A percentile compares a stretch with the other conserved stretches of the same genome.
Evolutionary conservation across 2,329 filamentous ascomycete species (phyloP).

Genomic region (Stemphylium lycopersici): DNA sequence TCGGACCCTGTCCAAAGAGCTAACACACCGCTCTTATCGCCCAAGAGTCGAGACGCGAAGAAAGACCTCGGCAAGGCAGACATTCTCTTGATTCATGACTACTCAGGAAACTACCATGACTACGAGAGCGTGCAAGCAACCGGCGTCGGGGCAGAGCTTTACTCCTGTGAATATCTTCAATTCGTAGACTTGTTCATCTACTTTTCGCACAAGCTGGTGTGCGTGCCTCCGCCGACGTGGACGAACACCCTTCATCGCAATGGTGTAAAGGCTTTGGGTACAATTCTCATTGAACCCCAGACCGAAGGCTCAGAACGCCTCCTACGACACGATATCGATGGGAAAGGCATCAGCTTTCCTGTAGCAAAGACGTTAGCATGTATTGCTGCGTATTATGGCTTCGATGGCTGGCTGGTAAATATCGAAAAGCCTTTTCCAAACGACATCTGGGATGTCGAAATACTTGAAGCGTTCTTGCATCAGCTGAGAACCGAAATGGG

Average conservation of each 20-base stretch:
- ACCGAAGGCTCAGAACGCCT: slow-evolving; percentile 42
- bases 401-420: slow-evolving; percentile 57
- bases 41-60: slow-evolving; percentile 6
- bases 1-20: slow-evolving; percentile 47
- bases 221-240: slow-evolving; percentile 54
- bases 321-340: slow-evolving; percentile 20
- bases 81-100: slow-evolving; percentile 49
- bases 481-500: slow-evolving; percentile 46
- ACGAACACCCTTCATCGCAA: slow-evolving; percentile 56
- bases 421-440: slow-evolving; percentile 53
- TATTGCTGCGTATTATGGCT: slow-evolving; percentile 52
- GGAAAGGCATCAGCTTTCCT: slow-evolving; percentile 33
- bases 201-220: slow-evolving; percentile 56
- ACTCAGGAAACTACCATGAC: slow-evolving; percentile 53
- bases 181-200: slow-evolving; percentile 55
- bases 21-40: slow-evolving; percentile 47
- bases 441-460: slow-evolving; percentile 34
- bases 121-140: slow-evolving; percentile 48
- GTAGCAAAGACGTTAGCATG: slow-evolving; percentile 48
- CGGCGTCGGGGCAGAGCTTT: slow-evolving; percentile 40
- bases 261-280: slow-evolving; percentile 53
- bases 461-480: slow-evolving; percentile 47
- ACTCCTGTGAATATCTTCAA: slow-evolving; percentile 54
- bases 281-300: slow-evolving; percentile 53
- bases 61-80: slow-evolving; percentile 21